A percentile compares a stretch with the other conserved stretches of the same genome.
These are phyloP conservation scores for Dendrocalamus sinicus DNA, from an alignment of 176 grass and related monocot genomes.

Conservation along the genomic window DNA sequence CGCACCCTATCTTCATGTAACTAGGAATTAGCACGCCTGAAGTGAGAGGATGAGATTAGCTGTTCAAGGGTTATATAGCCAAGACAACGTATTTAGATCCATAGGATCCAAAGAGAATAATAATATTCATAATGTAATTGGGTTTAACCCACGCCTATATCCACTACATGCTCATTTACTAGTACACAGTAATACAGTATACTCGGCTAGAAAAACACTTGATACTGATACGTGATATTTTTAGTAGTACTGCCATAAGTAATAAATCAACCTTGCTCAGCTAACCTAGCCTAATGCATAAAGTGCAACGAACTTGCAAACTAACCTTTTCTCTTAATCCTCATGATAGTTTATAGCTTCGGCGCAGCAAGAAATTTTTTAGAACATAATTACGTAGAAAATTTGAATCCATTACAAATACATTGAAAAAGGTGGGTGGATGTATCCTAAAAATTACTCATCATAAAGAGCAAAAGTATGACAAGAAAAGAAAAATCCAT, in stretches of 20 bases:
- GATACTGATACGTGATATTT: not conserved
- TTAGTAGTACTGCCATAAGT: not conserved
- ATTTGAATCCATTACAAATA: not conserved
- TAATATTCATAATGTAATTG: not conserved
- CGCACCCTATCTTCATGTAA: not conserved
- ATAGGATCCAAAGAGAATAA: not conserved
- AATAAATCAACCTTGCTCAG: not conserved
- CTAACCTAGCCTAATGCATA: slow-evolving; percentile 1
- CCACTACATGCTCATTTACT: not conserved
- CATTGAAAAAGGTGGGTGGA: not conserved
- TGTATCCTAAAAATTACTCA: slow-evolving; percentile 11
- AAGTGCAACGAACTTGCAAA: not conserved
- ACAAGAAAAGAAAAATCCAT: not conserved
- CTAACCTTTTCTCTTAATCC: not conserved
- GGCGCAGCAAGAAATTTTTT: not conserved
- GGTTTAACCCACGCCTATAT: not conserved
- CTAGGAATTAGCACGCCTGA: not conserved
- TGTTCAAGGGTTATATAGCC: slow-evolving; percentile 3
- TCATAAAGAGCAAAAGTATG: slow-evolving; percentile 1
- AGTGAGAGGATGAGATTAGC: not conserved
- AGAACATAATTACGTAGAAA: not conserved
- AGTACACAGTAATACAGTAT: not conserved
- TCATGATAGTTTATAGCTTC: not conserved
- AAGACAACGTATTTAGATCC: slow-evolving; percentile 10
- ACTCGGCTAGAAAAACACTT: not conserved